Evolutionary conservation across 1,284 basidiomycete species (phyloP).

Genomic region (Boletus semigastroideus): DNA sequence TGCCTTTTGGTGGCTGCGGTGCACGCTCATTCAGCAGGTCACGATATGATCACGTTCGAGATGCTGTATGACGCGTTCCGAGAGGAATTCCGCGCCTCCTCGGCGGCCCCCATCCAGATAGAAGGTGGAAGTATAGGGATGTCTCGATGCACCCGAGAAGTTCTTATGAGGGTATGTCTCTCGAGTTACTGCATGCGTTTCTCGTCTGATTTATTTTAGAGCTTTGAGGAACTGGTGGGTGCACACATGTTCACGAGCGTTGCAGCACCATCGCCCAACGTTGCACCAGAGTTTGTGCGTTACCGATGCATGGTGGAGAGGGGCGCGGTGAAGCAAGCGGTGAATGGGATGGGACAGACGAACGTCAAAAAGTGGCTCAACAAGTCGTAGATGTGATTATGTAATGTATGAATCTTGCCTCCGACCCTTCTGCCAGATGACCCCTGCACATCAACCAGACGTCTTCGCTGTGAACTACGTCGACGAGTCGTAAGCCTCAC

Average conservation of each 20-base stretch:
- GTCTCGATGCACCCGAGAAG: slow-evolving; percentile 59
- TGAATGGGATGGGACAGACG: slow-evolving; percentile 67
- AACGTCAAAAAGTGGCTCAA: slow-evolving; percentile 75
- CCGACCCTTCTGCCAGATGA: slow-evolving; percentile 12
- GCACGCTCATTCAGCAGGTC: slow-evolving; percentile 64
- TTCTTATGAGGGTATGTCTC: slow-evolving; percentile 60
- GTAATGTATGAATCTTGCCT: slow-evolving; percentile 17
- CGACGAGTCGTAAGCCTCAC: slow-evolving; percentile 61
- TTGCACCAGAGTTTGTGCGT: slow-evolving; percentile 62
- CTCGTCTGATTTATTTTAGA: slow-evolving; percentile 40
- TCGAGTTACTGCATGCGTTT: not conserved
- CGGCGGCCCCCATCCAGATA: slow-evolving; percentile 69
- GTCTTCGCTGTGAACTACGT: slow-evolving; percentile 55
- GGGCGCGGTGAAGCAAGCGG: slow-evolving; percentile 58
- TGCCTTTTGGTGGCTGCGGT: slow-evolving; percentile 71
- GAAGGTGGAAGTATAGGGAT: slow-evolving; percentile 74
- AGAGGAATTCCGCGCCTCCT: slow-evolving; percentile 64
- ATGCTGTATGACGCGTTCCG: slow-evolving; percentile 72
- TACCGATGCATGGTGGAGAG: slow-evolving; percentile 61
- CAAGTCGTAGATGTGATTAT: slow-evolving; percentile 41
- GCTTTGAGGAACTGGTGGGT: slow-evolving; percentile 63
- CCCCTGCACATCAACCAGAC: slow-evolving; percentile 2
- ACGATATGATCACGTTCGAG: slow-evolving; percentile 73
- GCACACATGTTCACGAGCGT: slow-evolving; percentile 52
- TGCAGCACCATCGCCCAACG: slow-evolving; percentile 44